A percentile compares a stretch with the other conserved stretches of the same genome.
These are phyloP conservation scores for Tritrichomonas musculus DNA, from an alignment of 208 protist species.

Conservation along the genomic window DNA sequence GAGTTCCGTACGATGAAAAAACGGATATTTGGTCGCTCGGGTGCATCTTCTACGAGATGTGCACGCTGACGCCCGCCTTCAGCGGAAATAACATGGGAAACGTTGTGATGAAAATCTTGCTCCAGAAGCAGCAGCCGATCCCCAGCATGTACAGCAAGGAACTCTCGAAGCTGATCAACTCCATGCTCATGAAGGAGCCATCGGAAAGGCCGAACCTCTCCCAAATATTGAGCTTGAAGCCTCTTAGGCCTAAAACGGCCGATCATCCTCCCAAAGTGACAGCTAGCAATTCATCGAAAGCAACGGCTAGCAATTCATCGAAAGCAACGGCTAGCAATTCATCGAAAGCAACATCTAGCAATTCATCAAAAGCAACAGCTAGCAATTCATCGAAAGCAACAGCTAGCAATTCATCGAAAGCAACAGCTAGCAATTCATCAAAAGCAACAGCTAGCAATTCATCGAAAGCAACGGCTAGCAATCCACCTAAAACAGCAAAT, in stretches of 20 bases:
- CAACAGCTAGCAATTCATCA: no score
- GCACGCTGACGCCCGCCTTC: not conserved
- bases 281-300: no score
- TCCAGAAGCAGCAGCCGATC: not conserved
- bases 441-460: no score
- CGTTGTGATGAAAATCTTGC: not conserved
- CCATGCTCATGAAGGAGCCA: not conserved
- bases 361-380: no score
- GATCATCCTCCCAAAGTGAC: not conserved
- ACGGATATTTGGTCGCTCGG: conserved; percentile 37
- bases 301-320: not conserved
- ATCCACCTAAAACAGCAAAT: no score
- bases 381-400: no score
- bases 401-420: no score
- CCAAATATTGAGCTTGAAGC: not conserved
- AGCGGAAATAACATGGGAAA: conserved; percentile 19
- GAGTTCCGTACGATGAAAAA: conserved; percentile 12
- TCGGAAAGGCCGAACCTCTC: not conserved
- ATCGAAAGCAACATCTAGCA: no score
- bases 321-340: no score
- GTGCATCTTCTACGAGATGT: conserved; percentile 17
- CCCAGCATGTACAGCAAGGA: not conserved
- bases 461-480: no score
- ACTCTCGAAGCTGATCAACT: not conserved
- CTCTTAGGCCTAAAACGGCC: not conserved